These are phyloP conservation scores for Rutstroemia sp. DNA, from an alignment of 2,329 filamentous ascomycete genomes.

Conservation along the genomic window DNA sequence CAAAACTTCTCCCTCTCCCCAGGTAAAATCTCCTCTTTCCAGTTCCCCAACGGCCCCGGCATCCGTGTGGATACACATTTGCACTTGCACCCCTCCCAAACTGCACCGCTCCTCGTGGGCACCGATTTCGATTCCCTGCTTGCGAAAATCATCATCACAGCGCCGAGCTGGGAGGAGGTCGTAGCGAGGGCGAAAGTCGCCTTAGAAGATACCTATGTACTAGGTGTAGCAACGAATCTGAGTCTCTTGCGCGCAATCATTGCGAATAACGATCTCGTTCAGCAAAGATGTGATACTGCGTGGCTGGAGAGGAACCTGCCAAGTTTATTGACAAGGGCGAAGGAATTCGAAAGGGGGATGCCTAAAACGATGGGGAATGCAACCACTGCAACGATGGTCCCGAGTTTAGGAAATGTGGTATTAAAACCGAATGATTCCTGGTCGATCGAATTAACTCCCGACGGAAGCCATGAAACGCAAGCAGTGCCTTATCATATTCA, in stretches of 20 bases:
- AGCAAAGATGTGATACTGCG: constrained; percentile 43
- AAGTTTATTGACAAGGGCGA: not conserved
- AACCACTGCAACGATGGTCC: not conserved
- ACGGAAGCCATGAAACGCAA: not conserved
- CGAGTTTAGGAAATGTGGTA: not conserved
- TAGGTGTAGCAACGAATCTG: constrained; percentile 51
- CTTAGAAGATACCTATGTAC: constrained; percentile 46
- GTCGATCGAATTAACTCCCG: not conserved
- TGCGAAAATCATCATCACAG: constrained; percentile 39
- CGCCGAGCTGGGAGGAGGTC: constrained; percentile 41
- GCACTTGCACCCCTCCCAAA: constrained; percentile 27
- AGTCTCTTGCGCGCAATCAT: constrained; percentile 47
- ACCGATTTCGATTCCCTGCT: constrained; percentile 42
- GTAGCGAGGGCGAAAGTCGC: constrained; percentile 48
- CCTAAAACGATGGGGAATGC: not conserved
- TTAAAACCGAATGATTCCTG: not conserved
- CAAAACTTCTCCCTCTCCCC: constrained; percentile 49
- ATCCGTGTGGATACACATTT: constrained; percentile 37
- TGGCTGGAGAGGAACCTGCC: constrained; percentile 47
- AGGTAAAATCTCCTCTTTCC: constrained; percentile 48
- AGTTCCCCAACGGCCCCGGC: constrained; percentile 49
- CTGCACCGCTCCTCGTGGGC: constrained; percentile 32
- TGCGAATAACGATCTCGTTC: constrained; percentile 40
- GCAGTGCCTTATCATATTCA: not conserved
- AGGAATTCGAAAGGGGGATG: too few species aligned